These are phyloP conservation scores for Termitomyces sp. DNA, from an alignment of 768 basidiomycete species.

Conservation along the genomic window DNA sequence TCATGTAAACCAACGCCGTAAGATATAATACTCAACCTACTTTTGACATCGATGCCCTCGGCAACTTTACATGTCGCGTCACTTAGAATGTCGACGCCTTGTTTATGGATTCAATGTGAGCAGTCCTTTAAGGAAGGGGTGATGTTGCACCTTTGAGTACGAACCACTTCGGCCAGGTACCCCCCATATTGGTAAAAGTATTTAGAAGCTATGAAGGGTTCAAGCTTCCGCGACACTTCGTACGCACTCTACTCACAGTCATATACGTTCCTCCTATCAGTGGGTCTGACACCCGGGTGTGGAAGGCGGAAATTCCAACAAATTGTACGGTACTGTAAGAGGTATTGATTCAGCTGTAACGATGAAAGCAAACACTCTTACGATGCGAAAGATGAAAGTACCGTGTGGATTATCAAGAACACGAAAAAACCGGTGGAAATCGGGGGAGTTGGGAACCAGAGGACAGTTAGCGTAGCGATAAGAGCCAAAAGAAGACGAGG, in stretches of 20 bases:
- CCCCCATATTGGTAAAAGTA: slow-evolving; percentile 94
- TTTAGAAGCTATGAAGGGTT: slow-evolving; percentile 65
- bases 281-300: slow-evolving; percentile 93
- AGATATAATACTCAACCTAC: slow-evolving; percentile 25
- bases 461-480: slow-evolving; percentile 71
- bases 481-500: slow-evolving; percentile 73
- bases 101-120: slow-evolving; percentile 8
- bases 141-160: slow-evolving; percentile 71
- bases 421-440: slow-evolving; percentile 73
- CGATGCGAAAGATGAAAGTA: slow-evolving; percentile 82
- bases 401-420: slow-evolving; percentile 75
- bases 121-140: neutral
- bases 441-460: slow-evolving; percentile 77
- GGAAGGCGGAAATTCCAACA: slow-evolving; percentile 98
- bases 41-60: slow-evolving; percentile 50
- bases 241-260: slow-evolving; percentile 61
- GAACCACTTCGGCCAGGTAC: slow-evolving; percentile 97
- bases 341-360: neutral
- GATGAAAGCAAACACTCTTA: slow-evolving; percentile 30
- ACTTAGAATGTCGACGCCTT: slow-evolving; percentile 85
- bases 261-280: slow-evolving; percentile 98
- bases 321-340: slow-evolving; percentile 88
- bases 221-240: neutral
- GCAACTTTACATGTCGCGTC: slow-evolving; percentile 78
- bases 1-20: neutral